Percentiles rank a stretch among this genome's conserved stretches.
Conservation (phyloP, 129 eudicot genomes). For the Gnaphalium uliginosum region DNA sequence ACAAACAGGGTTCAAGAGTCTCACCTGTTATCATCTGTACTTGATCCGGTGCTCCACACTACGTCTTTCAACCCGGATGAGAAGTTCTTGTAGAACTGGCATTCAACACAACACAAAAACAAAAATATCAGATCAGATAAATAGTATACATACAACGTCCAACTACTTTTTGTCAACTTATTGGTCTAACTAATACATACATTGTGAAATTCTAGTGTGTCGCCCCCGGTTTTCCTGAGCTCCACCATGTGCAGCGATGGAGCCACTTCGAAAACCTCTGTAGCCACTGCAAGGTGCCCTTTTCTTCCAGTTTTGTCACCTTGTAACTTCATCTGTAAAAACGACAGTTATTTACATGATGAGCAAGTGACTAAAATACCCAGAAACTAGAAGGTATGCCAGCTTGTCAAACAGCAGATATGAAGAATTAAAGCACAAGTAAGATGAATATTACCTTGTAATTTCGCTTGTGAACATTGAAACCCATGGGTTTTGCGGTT, state of each 20-base stretch:
- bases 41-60: constrained; percentile 68
- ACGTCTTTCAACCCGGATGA: constrained; percentile 80
- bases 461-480: constrained; percentile 75
- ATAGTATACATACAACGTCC: not conserved
- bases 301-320: constrained; percentile 92
- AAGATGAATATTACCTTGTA: constrained; percentile 58
- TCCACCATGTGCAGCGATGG: constrained; percentile 93
- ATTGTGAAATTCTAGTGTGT: constrained; percentile 91
- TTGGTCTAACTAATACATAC: constrained; percentile 26
- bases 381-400: not conserved
- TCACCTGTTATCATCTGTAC: constrained; percentile 45
- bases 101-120: constrained; percentile 13
- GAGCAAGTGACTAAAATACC: not conserved
- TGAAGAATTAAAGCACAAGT: not conserved
- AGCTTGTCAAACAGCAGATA: not conserved
- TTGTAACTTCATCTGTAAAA: constrained; percentile 73
- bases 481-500: constrained; percentile 89
- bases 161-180: not conserved
- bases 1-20: constrained; percentile 17
- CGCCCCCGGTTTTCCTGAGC: constrained; percentile 85
- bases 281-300: constrained; percentile 93
- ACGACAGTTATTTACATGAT: not conserved
- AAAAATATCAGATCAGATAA: not conserved
- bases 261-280: constrained; percentile 97
- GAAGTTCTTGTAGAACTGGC: constrained; percentile 79